Percentiles rank a stretch among this genome's conserved stretches.
Conservation (phyloP, 139 green algal species). For the Auxenochlorella pyrenoidosa region DNA sequence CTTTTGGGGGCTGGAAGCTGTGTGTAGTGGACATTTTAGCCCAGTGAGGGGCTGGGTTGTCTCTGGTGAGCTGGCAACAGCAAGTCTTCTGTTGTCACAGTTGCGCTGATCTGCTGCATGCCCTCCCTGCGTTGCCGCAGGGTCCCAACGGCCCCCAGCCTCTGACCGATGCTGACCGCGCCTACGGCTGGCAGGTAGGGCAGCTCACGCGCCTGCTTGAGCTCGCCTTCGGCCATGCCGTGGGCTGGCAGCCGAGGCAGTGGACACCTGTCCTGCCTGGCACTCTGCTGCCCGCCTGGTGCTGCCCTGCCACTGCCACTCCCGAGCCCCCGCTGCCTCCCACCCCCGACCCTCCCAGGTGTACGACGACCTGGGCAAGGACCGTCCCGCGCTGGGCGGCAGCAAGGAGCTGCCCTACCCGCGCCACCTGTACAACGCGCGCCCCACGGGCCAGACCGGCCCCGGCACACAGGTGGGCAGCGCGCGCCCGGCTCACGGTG, state of each 20-base stretch:
- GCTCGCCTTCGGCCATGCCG: too few species aligned
- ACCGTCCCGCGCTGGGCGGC: constrained; percentile 3
- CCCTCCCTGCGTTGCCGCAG: background rate
- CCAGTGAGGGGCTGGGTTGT: too few species aligned
- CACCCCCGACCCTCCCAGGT: background rate
- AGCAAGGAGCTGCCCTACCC: constrained; percentile 3
- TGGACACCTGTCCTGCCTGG: background rate
- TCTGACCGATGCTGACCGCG: background rate
- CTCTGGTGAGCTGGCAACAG: too few species aligned
- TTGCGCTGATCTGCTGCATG: background rate
- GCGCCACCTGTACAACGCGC: constrained; percentile 13
- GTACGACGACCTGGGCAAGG: constrained; percentile 17
- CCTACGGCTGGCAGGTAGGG: constrained; percentile 11
- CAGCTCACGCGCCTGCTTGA: background rate
- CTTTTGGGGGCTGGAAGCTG: too few species aligned
- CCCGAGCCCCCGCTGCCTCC: background rate
- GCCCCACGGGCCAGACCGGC: background rate
- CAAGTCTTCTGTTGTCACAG: too few species aligned
- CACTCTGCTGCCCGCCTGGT: background rate
- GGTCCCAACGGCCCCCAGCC: background rate
- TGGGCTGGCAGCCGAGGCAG: background rate
- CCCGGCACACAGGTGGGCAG: background rate
- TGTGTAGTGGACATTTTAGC: too few species aligned
- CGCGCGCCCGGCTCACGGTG: too few species aligned
- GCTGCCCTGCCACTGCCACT: background rate